These are phyloP conservation scores for Mycena alexandri DNA, from an alignment of 768 basidiomycete genomes.

Conservation along the genomic window DNA sequence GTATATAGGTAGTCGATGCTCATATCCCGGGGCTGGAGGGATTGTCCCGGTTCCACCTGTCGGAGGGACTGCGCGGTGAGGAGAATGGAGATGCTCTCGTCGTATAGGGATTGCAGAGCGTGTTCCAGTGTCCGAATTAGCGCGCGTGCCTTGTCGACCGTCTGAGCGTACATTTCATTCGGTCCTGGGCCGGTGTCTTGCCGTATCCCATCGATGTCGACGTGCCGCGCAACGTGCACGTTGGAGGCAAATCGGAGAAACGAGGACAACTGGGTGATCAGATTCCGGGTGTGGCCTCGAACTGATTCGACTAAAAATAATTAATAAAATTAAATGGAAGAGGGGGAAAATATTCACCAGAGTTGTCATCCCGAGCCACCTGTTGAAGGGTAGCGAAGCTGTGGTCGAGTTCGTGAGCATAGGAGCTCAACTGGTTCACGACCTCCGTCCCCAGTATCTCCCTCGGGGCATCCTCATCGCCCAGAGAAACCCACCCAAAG, in stretches of 20 bases:
- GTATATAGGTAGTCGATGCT: slow-evolving; percentile 63
- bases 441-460: slow-evolving; percentile 64
- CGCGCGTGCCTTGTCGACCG: slow-evolving; percentile 76
- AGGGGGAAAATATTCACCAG: slow-evolving; percentile 50
- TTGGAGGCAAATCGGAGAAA: slow-evolving; percentile 74
- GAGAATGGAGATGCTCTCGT: slow-evolving; percentile 74
- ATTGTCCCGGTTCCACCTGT: slow-evolving; percentile 49
- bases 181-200: slow-evolving; percentile 59
- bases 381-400: slow-evolving; percentile 56
- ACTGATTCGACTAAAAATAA: slow-evolving; percentile 55
- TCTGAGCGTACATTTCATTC: slow-evolving; percentile 69
- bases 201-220: slow-evolving; percentile 85
- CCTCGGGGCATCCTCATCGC: slow-evolving; percentile 61
- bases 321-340: slow-evolving; percentile 14
- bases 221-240: slow-evolving; percentile 82
- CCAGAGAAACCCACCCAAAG: slow-evolving; percentile 81
- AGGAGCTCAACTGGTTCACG: slow-evolving; percentile 64
- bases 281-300: slow-evolving; percentile 58
- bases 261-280: slow-evolving; percentile 67
- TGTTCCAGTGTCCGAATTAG: slow-evolving; percentile 80
- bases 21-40: slow-evolving; percentile 48
- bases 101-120: slow-evolving; percentile 78
- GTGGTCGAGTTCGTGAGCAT: slow-evolving; percentile 64
- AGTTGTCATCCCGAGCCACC: slow-evolving; percentile 47
- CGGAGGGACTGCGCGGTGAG: slow-evolving; percentile 68